Base-by-base conservation (phyloP, 768 basidiomycete genomes). In the Phaeotremella skinneri region DNA sequence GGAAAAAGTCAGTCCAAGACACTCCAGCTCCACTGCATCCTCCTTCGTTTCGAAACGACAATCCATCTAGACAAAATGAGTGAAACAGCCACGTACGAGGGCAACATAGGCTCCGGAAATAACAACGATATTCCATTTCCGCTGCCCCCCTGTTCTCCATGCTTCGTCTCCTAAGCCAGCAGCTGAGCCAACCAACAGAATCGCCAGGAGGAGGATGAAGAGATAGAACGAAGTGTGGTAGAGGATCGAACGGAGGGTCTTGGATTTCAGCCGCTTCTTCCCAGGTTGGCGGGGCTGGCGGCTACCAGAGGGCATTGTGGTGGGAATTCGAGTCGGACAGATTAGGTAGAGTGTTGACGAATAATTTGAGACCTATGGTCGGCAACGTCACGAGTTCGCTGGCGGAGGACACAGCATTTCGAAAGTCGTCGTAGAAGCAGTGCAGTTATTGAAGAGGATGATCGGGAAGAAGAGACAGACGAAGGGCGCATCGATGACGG, bases 51-150 rank as follows among this genome's bases (percentile, higher is more conserved):
- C n/a, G n/a, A 39, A 39, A 20, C 5, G 30, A 37, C 5, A 53
- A 7, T 34, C 34, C 31, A 39, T 5, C 7, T 6, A 39, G 5
- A 32, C 52, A 4, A 39, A 51, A 5, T n/a, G 9, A 51, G 9
- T 27, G n/a, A 26, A 27, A 5, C 20, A 43, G 11, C 3, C 41
- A 70, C 73, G 66, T 58, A 76, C 75, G 55, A 75, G 49, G 21
- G 60, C 64, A 13, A 66, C 56, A 61, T 71, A 72, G 1, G 70
- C 59, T 25, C 58, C 75, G 4, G 61, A 67, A 26, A 76, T 51
- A 42, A 76, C 65, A 31, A 76, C 68, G 30, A 76, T 62, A 59
- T 78, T 78, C 67, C 67, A 70, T n/a, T 55, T 59, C 52, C 60
- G 60, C 41, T 65, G 61, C 11, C 47, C 60, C 0, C 64, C 64